Conservation (phyloP, 2,329 filamentous ascomycete genomes). For the Alternaria arbusti region DNA sequence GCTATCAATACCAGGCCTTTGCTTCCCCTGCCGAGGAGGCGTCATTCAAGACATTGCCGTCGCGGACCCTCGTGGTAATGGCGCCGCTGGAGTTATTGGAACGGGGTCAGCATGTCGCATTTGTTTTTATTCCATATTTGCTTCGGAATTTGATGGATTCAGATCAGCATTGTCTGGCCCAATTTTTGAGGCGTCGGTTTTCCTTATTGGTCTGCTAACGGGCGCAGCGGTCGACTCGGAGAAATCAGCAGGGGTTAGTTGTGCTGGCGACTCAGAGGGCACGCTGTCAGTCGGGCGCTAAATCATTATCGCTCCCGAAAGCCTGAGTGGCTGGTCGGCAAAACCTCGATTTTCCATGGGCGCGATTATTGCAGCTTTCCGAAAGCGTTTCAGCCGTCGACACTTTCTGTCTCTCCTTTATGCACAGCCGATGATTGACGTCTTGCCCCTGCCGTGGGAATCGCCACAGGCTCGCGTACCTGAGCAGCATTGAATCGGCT, state of each 20-base stretch:
- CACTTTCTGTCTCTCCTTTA: conserved; percentile 40
- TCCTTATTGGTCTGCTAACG: conserved; percentile 40
- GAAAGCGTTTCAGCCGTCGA: conserved; percentile 44
- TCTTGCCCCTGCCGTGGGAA: conserved; percentile 28
- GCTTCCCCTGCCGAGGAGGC: conserved; percentile 29
- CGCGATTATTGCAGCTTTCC: conserved; percentile 39
- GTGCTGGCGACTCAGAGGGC: conserved; percentile 41
- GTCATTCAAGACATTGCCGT: conserved; percentile 18
- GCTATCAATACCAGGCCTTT: conserved; percentile 33
- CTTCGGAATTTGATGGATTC: conserved; percentile 48
- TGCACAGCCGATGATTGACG: conserved; percentile 41
- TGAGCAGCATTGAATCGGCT: conserved; percentile 25
- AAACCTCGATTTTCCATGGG: conserved; percentile 40
- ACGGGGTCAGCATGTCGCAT: conserved; percentile 37
- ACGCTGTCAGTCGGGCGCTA: conserved; percentile 45
- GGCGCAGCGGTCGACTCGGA: conserved; percentile 40
- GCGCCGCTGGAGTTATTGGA: conserved; percentile 37
- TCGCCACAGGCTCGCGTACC: conserved; percentile 43
- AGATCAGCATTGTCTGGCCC: conserved; percentile 46
- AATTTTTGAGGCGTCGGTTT: conserved; percentile 31
- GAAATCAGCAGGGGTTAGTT: conserved; percentile 42
- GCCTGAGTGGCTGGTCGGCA: conserved; percentile 43
- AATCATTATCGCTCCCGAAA: conserved; percentile 34
- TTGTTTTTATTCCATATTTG: conserved; percentile 42
- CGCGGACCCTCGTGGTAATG: conserved; percentile 27